phyloP scores from a whole-genome alignment of 2,329 filamentous ascomycete genomes.

The Talaromyces sp. region DNA sequence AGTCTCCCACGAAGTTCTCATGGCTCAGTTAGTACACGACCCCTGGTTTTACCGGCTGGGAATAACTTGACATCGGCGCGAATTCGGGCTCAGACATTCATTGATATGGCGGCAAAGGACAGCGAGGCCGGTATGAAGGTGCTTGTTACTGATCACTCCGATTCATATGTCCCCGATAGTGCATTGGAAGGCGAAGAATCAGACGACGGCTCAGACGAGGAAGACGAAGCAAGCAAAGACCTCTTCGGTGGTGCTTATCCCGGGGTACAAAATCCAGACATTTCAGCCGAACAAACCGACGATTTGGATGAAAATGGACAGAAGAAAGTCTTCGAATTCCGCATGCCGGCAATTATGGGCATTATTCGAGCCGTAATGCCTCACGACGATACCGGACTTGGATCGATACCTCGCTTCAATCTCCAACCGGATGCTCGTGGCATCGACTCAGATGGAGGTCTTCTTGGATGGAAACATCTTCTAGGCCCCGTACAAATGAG shows the following conservation, averaged over 20 bases:
- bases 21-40: constrained; percentile 37
- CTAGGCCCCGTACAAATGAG: constrained; percentile 35
- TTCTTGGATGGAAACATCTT: constrained; percentile 43
- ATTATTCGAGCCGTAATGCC: constrained; percentile 23
- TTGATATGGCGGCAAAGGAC: constrained; percentile 40
- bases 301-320: constrained; percentile 23
- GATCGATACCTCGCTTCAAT: constrained; percentile 35
- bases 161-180: constrained; percentile 33
- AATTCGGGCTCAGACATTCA: constrained; percentile 43
- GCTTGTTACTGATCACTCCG: constrained; percentile 39
- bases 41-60: constrained; percentile 37
- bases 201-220: constrained; percentile 29
- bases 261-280: background rate
- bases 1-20: constrained; percentile 40
- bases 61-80: constrained; percentile 43
- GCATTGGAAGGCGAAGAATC: constrained; percentile 28
- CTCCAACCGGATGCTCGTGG: constrained; percentile 40
- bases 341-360: constrained; percentile 41
- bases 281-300: constrained; percentile 16
- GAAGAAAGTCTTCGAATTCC: constrained; percentile 37
- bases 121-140: constrained; percentile 37
- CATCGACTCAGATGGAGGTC: constrained; percentile 40
- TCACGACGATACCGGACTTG: constrained; percentile 18
- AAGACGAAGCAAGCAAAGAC: constrained; percentile 9
- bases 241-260: constrained; percentile 13